phyloP scores from a whole-genome alignment of 306 rosid species.

The Echinosophora koreensis region DNA sequence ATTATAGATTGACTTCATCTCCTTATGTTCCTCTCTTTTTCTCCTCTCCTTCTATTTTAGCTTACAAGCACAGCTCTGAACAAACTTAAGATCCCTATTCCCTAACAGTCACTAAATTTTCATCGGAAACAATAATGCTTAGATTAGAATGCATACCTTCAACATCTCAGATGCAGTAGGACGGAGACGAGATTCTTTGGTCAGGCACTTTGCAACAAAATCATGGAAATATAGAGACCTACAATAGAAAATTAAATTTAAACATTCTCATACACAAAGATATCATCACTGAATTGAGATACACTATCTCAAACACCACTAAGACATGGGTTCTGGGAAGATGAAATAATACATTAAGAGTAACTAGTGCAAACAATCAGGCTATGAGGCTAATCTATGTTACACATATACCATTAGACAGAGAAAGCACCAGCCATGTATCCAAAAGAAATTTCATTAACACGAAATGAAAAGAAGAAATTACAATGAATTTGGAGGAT shows the following conservation, averaged over 20 bases:
- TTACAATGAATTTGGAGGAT: conserved; percentile 27
- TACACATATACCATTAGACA: conserved; percentile 30
- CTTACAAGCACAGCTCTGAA: conserved; percentile 20
- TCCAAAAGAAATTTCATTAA: conserved; percentile 12
- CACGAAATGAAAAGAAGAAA: conserved; percentile 20
- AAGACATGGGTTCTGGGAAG: conserved; percentile 9
- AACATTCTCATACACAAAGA: conserved; percentile 9
- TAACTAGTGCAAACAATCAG: not conserved
- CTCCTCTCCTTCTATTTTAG: conserved; percentile 6
- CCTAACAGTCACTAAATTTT: conserved; percentile 8
- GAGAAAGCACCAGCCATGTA: conserved; percentile 8
- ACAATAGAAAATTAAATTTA: conserved; percentile 48
- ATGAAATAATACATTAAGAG: conserved; percentile 27
- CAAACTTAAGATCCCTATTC: conserved; percentile 12
- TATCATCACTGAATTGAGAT: conserved; percentile 22
- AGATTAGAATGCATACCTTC: conserved; percentile 67
- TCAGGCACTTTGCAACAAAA: conserved; percentile 95
- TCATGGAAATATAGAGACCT: conserved; percentile 98
- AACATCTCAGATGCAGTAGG: conserved; percentile 96
- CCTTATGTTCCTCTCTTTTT: not conserved
- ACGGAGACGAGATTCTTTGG: conserved; percentile 95
- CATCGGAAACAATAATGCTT: conserved; percentile 25
- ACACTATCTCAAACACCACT: conserved; percentile 20
- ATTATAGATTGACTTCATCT: not conserved
- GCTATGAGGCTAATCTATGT: conserved; percentile 27